Base-by-base conservation (phyloP, 331 rosid species). In the Phaseolus coccineus region DNA sequence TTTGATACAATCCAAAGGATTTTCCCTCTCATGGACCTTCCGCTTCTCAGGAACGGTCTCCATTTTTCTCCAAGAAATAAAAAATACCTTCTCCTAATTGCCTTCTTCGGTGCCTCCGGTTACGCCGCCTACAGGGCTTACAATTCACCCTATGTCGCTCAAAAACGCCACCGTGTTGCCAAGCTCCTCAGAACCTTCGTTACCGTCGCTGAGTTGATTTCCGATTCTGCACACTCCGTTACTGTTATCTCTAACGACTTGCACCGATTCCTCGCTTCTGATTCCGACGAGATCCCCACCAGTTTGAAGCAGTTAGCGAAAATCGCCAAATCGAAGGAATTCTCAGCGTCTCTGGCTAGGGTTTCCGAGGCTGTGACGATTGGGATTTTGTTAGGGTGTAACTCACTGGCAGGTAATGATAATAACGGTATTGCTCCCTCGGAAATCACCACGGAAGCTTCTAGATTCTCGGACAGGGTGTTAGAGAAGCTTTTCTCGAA, bases 301-400 rank as follows among this genome's bases (percentile, higher is more conserved):
- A 95, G 94, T 61, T 69, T 95, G 87, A 89, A 79, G 78, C 99
- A 95, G 55, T 74, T 95, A 72, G 93, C 93, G 1, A 95, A 93
- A 82, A 77, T 95, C n/a, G 92, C 89, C 0, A 79, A 79, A 8
- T 95, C 99, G 8, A 59, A 89, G 6, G 99, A 93, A 71, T 87
- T 91, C 77, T 84, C 85, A 1, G 24, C 74, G 3, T 85, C 92
- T 1, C 28, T 95, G 42, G 57, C 78, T 22, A 84, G 81, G 89
- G 71, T 89, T 63, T 85, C 91, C 0, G 84, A 89, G 91, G 88
- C 97, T 7, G 28, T 91, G 37, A 81, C 94, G 33, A 42, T 87
- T 31, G 99, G 99, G 16, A 61, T 90, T 57, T 69, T 84, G 72
- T 80, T 86, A 4, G 97, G 96, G 24, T 82, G 67, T 75, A 74